Evolutionary conservation across 148 eudicot genomes (phyloP), one percentile per base, ranked within the genome.

Genomic region (Tetragonia tetragonoides): DNA sequence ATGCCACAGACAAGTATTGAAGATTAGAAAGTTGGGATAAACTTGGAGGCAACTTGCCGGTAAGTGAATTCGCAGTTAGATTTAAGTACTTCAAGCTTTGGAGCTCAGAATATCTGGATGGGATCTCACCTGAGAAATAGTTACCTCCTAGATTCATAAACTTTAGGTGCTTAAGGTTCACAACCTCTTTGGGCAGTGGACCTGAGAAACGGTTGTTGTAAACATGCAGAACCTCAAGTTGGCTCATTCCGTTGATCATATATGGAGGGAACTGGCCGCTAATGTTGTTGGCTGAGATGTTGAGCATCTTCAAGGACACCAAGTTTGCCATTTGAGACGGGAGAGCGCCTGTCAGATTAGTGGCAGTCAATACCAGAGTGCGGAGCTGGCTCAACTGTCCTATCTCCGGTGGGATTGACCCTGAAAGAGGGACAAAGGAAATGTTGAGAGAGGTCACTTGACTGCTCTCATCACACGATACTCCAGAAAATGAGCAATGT

Each of bases 21-120:
- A 86, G 83, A 20, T 68, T 77, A 0, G 72, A 24, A 10, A 86
- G 46, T 1, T 77, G 41, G 10, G 87, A 84, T 60, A 86, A 68
- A 63, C 81, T 79, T 40, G 68, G 42, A 53, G 87, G 87, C 28
- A 86, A 59, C 60, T 49, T 74, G 6, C 89, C 89, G 67, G 75
- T 65, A 0, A 86, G 81, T 10, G 68, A 44, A 69, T 84, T 79
- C 16, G 75, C 83, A 65, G 74, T 14, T 34, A 86, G 23, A 40
- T 68, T 75, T 23, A 84, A 75, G 63, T 54, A 68, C 70, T 70
- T 49, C 79, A 84, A 79, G 63, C 49, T 79, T 71, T 75, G 62
- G 18, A 83, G 63, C 40, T 70, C 28, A 0, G 82, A 79, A 20
- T 83, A 83, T 7, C 0, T 24, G 10, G 82, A 75, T 12, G 82